These are phyloP conservation scores for Oligophagozyma castellii DNA, from an alignment of 1,139 yeast species.

Conservation along the genomic window DNA sequence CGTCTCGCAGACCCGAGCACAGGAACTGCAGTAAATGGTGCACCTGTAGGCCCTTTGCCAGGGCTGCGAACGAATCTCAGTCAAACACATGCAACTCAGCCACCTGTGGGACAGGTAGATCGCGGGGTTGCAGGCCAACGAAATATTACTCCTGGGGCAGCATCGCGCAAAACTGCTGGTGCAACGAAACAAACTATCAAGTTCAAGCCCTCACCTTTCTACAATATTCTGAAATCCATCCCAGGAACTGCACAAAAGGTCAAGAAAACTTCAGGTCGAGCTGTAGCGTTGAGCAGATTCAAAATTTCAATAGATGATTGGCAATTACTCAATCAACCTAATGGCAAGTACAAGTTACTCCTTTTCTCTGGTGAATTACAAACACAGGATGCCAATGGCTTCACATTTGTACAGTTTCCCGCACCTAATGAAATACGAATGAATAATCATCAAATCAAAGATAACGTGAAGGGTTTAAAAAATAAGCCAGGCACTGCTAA, in stretches of 20 bases:
- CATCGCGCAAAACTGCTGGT: conserved; percentile 3
- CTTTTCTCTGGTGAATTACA: conserved; percentile 34
- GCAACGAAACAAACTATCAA: conserved; percentile 9
- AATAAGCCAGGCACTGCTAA: conserved; percentile 47
- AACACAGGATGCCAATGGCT: conserved; percentile 6
- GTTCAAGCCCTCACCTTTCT: conserved; percentile 40
- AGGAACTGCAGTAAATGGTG: conserved; percentile 15
- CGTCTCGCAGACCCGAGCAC: conserved; percentile 4
- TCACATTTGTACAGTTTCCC: conserved; percentile 26
- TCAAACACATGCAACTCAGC: not conserved
- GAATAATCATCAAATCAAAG: conserved; percentile 33
- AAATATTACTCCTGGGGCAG: conserved; percentile 1
- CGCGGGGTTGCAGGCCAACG: not conserved
- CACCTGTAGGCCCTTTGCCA: conserved; percentile 6
- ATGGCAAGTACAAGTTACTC: conserved; percentile 27
- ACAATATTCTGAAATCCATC: conserved; percentile 30
- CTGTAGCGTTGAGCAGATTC: conserved; percentile 28
- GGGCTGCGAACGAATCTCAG: too few relatives aligned
- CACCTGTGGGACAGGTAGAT: conserved; percentile 4
- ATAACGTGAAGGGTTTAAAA: conserved; percentile 44
- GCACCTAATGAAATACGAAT: conserved; percentile 40
- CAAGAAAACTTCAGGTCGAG: conserved; percentile 27
- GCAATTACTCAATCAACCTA: conserved; percentile 16
- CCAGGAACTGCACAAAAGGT: conserved; percentile 33
- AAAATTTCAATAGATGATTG: conserved; percentile 29